Conservation (phyloP, 805 yeast genomes). For the Blastobotrys muscicola region DNA sequence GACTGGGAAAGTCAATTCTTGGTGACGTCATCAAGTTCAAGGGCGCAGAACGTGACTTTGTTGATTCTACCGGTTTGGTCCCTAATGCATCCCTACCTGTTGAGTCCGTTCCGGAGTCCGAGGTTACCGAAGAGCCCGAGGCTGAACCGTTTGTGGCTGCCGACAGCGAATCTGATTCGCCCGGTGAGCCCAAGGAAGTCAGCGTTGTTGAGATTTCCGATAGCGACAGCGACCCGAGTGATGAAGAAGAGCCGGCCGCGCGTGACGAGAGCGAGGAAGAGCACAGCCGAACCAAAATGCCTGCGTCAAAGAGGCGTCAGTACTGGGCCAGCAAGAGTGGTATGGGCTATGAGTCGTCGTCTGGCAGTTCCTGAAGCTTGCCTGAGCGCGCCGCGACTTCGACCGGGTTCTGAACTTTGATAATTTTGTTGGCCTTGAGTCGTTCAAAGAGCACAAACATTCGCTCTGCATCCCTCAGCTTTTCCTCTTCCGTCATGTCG, state of each 20-base stretch:
- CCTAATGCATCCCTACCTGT: slow-evolving; percentile 2
- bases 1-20: slow-evolving; percentile 63
- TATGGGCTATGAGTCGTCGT: too few species aligned
- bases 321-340: background rate
- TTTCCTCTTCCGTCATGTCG: slow-evolving; percentile 34
- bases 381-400: slow-evolving; percentile 14
- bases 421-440: slow-evolving; percentile 30
- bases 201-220: background rate
- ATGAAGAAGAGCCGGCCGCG: background rate
- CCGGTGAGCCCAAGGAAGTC: background rate
- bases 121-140: background rate
- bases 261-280: background rate
- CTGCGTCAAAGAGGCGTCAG: background rate
- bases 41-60: slow-evolving; percentile 57
- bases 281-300: background rate
- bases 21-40: slow-evolving; percentile 71
- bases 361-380: background rate
- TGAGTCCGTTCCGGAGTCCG: background rate
- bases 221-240: background rate
- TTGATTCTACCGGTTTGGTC: slow-evolving; percentile 6
- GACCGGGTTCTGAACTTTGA: slow-evolving; percentile 34
- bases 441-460: slow-evolving; percentile 34
- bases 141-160: background rate
- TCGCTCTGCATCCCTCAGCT: slow-evolving; percentile 37
- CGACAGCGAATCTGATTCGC: background rate